These are phyloP conservation scores for Acmispon strigosus DNA, from an alignment of 306 rosid species.

Conservation along the genomic window DNA sequence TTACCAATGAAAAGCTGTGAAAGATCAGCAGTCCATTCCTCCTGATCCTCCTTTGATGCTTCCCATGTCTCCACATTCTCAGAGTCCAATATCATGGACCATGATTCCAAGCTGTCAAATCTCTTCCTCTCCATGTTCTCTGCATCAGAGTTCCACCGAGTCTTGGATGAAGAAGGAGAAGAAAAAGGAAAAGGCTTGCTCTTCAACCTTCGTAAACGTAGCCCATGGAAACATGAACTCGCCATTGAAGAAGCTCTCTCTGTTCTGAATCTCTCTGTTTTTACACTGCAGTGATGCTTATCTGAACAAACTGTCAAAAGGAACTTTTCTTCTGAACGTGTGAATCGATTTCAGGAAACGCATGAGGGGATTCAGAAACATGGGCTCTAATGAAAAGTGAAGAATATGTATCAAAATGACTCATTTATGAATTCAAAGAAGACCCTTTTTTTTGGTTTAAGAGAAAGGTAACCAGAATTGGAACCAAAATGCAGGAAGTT, in stretches of 20 bases:
- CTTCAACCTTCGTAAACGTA: slow-evolving; percentile 59
- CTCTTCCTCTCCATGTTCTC: slow-evolving; percentile 80
- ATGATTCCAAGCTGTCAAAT: slow-evolving; percentile 94
- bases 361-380: slow-evolving; percentile 80
- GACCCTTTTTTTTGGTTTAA: slow-evolving; percentile 25
- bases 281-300: not conserved
- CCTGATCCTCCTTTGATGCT: slow-evolving; percentile 75
- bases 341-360: slow-evolving; percentile 71
- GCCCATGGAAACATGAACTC: slow-evolving; percentile 56
- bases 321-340: slow-evolving; percentile 69
- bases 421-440: slow-evolving; percentile 26
- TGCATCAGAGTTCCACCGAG: slow-evolving; percentile 43
- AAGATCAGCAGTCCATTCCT: slow-evolving; percentile 94
- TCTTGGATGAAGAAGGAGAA: slow-evolving; percentile 48
- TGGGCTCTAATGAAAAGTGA: slow-evolving; percentile 35
- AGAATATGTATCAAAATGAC: slow-evolving; percentile 12
- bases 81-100: slow-evolving; percentile 95
- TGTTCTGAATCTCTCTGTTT: no score
- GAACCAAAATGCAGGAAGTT: slow-evolving; percentile 32
- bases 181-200: slow-evolving; percentile 51
- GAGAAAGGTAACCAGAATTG: not conserved
- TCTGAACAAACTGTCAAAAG: slow-evolving; percentile 45
- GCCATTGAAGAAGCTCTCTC: slow-evolving; percentile 54
- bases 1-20: slow-evolving; percentile 92
- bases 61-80: slow-evolving; percentile 98